Evolutionary conservation across 164 flowering plant species (phyloP).

Genomic region (Annona cherimola): DNA sequence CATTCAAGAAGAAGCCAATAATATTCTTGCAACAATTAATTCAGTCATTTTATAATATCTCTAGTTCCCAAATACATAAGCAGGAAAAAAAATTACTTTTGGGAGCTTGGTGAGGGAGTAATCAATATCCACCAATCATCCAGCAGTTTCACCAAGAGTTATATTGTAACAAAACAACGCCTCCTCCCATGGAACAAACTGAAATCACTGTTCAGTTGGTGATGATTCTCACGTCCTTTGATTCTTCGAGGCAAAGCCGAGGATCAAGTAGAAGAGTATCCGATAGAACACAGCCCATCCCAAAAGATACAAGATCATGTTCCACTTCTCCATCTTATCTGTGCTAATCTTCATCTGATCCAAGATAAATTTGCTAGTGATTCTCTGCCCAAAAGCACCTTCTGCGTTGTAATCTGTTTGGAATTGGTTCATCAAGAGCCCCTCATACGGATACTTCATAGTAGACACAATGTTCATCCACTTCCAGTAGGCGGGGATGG

Average conservation of each 20-base stretch:
- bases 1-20: too few species aligned
- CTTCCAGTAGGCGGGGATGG: slow-evolving; percentile 45
- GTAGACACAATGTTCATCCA: slow-evolving; percentile 70
- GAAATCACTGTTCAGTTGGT: not conserved
- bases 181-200: not conserved
- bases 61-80: too few species aligned
- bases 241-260: slow-evolving; percentile 68
- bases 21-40: too few species aligned
- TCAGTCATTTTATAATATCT: too few species aligned
- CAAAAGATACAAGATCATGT: slow-evolving; percentile 36
- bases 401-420: slow-evolving; percentile 6
- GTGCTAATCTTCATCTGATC: slow-evolving; percentile 22
- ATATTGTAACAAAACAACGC: not conserved
- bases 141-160: too few species aligned
- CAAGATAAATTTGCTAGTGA: slow-evolving; percentile 39
- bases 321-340: slow-evolving; percentile 38
- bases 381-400: slow-evolving; percentile 17
- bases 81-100: too few species aligned
- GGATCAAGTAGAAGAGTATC: slow-evolving; percentile 53
- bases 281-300: slow-evolving; percentile 68
- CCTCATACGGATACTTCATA: slow-evolving; percentile 74
- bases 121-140: too few species aligned
- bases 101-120: too few species aligned
- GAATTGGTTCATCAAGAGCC: slow-evolving; percentile 57
- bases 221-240: slow-evolving; percentile 33